Percentiles rank a stretch among this genome's conserved stretches.
Evolutionary conservation across 169 alveolate species (phyloP).

Genomic region (Plasmodium adleri): DNA sequence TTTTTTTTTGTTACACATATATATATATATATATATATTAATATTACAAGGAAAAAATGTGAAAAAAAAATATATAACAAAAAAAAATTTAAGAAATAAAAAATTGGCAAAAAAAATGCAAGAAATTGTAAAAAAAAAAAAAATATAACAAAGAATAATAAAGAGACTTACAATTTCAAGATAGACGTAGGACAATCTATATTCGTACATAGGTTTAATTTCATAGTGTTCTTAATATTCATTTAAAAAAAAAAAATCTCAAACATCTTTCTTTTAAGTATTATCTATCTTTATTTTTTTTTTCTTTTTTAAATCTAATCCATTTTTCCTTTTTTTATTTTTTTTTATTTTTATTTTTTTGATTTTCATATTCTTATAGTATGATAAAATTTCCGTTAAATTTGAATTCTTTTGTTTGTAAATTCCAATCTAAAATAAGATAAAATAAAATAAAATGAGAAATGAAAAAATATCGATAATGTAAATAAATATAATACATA

Average conservation of each 20-base stretch:
- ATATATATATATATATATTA: background rate
- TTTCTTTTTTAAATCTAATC: slow-evolving; percentile 28
- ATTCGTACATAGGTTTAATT: too few relatives aligned
- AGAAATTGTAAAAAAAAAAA: too few relatives aligned
- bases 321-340: slow-evolving; percentile 23
- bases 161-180: too few relatives aligned
- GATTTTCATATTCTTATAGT: slow-evolving; percentile 22
- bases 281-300: slow-evolving; percentile 12
- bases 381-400: slow-evolving; percentile 50
- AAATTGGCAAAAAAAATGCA: background rate
- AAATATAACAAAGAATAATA: too few relatives aligned
- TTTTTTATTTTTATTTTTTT: slow-evolving; percentile 26
- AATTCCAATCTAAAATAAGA: slow-evolving; percentile 62
- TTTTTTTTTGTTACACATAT: background rate
- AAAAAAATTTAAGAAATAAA: slow-evolving; percentile 7
- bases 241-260: too few relatives aligned
- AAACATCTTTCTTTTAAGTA: too few relatives aligned
- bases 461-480: slow-evolving; percentile 1
- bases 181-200: too few relatives aligned
- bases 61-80: background rate
- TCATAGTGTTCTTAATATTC: too few relatives aligned
- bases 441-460: background rate
- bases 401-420: slow-evolving; percentile 25
- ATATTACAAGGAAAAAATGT: background rate
- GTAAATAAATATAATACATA: background rate